Evolutionary conservation across 176 grass and related monocot species (phyloP).

Genomic region (Lolium multiflorum): DNA sequence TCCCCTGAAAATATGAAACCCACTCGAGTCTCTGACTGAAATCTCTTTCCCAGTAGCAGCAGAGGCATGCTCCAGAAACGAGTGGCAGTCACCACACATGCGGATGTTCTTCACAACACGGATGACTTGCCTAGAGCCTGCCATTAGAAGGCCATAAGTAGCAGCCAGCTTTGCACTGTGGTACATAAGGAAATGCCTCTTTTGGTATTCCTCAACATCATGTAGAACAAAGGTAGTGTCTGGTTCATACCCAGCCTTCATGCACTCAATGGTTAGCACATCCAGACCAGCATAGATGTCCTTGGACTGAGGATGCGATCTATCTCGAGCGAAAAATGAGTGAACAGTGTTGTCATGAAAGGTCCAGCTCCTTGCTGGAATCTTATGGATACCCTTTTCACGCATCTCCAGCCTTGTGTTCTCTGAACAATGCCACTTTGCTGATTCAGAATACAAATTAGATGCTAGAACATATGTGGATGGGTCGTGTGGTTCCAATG

Average conservation of each 20-base stretch:
- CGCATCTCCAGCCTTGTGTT: constrained; percentile 65
- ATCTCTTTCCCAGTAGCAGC: constrained; percentile 55
- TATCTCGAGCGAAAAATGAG: constrained; percentile 74
- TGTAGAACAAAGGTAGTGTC: constrained; percentile 75
- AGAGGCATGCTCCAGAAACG: constrained; percentile 64
- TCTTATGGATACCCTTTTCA: constrained; percentile 61
- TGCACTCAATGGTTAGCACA: constrained; percentile 67
- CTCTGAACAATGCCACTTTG: constrained; percentile 68
- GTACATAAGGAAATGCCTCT: constrained; percentile 78
- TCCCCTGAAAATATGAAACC: constrained; percentile 69
- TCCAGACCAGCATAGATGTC: constrained; percentile 75
- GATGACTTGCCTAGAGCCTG: constrained; percentile 27
- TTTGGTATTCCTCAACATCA: constrained; percentile 78
- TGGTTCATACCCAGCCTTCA: constrained; percentile 70
- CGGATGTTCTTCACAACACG: constrained; percentile 66
- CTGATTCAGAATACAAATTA: constrained; percentile 66
- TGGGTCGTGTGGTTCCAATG: constrained; percentile 54
- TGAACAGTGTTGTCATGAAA: constrained; percentile 54
- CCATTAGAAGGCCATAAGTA: constrained; percentile 68
- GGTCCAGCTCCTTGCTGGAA: constrained; percentile 69
- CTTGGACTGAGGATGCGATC: constrained; percentile 60
- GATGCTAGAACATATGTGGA: constrained; percentile 61
- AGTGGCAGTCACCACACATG: constrained; percentile 77
- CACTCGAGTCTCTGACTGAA: constrained; percentile 57
- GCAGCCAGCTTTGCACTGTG: constrained; percentile 68